Evolutionary conservation across 2,329 filamentous ascomycete genomes (phyloP).

Genomic region (Aspergillus pseudotamarii): DNA sequence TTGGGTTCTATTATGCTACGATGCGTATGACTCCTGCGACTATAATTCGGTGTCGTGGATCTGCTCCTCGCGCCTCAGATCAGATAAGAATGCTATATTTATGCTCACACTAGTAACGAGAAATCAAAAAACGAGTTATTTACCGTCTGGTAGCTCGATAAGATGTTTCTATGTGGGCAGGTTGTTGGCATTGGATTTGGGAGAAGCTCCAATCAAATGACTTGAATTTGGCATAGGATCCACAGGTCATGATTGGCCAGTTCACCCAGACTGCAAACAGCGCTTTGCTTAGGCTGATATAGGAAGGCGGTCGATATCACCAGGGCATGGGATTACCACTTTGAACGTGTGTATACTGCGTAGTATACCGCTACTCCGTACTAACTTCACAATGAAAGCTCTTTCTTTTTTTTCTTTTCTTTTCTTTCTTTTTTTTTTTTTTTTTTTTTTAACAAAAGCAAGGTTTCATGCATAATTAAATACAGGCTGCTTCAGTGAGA

Average conservation of each 20-base stretch:
- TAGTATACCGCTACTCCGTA: neutral
- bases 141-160: too few relatives aligned
- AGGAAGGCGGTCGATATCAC: neutral
- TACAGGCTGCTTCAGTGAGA: neutral
- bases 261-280: neutral
- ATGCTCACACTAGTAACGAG: neutral
- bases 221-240: constrained; percentile 3
- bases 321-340: too few relatives aligned
- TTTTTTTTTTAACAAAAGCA: neutral
- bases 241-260: neutral
- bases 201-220: neutral
- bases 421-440: too few relatives aligned
- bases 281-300: neutral
- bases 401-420: too few relatives aligned
- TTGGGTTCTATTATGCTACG: neutral
- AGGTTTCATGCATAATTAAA: neutral
- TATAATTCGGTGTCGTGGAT: neutral
- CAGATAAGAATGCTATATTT: neutral
- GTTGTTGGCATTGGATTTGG: neutral
- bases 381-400: neutral
- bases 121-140: neutral
- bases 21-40: neutral
- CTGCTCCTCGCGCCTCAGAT: neutral
- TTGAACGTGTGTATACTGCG: too few relatives aligned
- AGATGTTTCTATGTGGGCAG: neutral